Percentiles rank a stretch among this genome's conserved stretches.
Evolutionary conservation across 2,329 filamentous ascomycete genomes (phyloP).

Genomic region (Xylariaceae sp.): DNA sequence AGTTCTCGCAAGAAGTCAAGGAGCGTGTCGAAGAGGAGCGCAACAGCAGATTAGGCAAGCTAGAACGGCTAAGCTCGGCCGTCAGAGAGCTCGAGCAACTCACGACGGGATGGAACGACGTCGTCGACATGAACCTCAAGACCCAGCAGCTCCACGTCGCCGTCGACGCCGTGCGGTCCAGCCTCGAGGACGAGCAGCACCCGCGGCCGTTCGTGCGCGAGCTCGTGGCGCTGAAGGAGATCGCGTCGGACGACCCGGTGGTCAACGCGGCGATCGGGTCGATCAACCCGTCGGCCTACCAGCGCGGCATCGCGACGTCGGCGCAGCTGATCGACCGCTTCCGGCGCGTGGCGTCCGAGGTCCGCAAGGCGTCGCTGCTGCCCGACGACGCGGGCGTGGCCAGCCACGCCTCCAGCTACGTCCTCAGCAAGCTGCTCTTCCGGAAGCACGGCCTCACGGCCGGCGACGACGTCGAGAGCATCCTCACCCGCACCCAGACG

Average conservation of each 20-base stretch:
- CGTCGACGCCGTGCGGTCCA: slow-evolving; percentile 87
- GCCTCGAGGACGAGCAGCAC: slow-evolving; percentile 72
- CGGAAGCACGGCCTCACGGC: slow-evolving; percentile 87
- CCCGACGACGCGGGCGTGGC: slow-evolving; percentile 94
- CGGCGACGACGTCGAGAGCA: slow-evolving; percentile 89
- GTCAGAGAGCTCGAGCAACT: slow-evolving; percentile 86
- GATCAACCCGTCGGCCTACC: slow-evolving; percentile 92
- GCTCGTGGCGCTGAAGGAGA: slow-evolving; percentile 91
- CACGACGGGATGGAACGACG: slow-evolving; percentile 85
- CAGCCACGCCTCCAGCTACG: slow-evolving; percentile 86
- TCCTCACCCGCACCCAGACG: slow-evolving; percentile 86
- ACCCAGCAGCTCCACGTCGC: slow-evolving; percentile 97
- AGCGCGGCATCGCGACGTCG: slow-evolving; percentile 82
- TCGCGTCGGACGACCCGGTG: slow-evolving; percentile 79
- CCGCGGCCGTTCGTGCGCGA: slow-evolving; percentile 89
- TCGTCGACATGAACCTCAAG: slow-evolving; percentile 86
- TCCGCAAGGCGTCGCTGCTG: slow-evolving; percentile 89
- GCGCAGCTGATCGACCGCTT: slow-evolving; percentile 93
- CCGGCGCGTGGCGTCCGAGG: slow-evolving; percentile 87
- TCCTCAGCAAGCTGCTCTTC: slow-evolving; percentile 94
- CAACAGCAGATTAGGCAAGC: slow-evolving; percentile 80
- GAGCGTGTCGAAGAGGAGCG: slow-evolving; percentile 87
- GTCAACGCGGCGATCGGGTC: slow-evolving; percentile 95
- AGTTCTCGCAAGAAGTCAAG: slow-evolving; percentile 78
- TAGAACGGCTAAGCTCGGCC: slow-evolving; percentile 75